Evolutionary conservation across 2,329 filamentous ascomycete genomes (phyloP), one percentile per base, ranked within the genome.

Genomic region (Trichoderma lentiforme): DNA sequence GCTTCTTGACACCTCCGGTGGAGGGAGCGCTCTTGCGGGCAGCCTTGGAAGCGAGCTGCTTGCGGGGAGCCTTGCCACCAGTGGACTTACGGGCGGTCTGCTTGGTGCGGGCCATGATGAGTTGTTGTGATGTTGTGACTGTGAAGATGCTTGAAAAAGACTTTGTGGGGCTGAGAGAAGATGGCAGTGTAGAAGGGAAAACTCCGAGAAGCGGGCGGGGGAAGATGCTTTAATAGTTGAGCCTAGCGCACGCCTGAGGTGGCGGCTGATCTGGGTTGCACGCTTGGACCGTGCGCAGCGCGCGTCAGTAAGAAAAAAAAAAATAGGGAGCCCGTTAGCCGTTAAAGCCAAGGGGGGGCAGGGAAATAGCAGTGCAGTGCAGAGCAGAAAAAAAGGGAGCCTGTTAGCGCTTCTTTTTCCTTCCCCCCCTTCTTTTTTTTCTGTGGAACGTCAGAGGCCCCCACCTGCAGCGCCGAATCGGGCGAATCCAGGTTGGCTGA

Each of bases 41-140:
- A 78, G 95, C 96, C 93, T 98, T 98, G 89, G 95, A 97, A 80
- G 95, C 95, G 82, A 98, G 94, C 91, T 98, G 95, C 93, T 99
- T 99, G 86, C 90, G 89, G 75, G 90, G 90, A 78, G 90, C 90
- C 88, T 92, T 92, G 88, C 90, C 90, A 90, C 90, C 90, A 80
- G 90, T 92, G 84, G 90, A 92, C 89, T 97, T 91, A 82, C 90
- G 88, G 80, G 89, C 89, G 79, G 87, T 90, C 82, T 90, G 88
- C 87, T 90, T 90, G 75, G 88, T 90, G 80, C 88, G 88, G 78
- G 88, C 88, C 88, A 90, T 90, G 85, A 80, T 82, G 79, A n/a
- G 80, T 73, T 79, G 80, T 78, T 81, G 77, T 80, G 78, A 77
- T 51, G 24, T 63, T 4, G 0, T 53, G 74, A 76, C 75, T 79